These are phyloP conservation scores for Podaxis carcinomalis DNA, from an alignment of 768 basidiomycete genomes.

Conservation along the genomic window DNA sequence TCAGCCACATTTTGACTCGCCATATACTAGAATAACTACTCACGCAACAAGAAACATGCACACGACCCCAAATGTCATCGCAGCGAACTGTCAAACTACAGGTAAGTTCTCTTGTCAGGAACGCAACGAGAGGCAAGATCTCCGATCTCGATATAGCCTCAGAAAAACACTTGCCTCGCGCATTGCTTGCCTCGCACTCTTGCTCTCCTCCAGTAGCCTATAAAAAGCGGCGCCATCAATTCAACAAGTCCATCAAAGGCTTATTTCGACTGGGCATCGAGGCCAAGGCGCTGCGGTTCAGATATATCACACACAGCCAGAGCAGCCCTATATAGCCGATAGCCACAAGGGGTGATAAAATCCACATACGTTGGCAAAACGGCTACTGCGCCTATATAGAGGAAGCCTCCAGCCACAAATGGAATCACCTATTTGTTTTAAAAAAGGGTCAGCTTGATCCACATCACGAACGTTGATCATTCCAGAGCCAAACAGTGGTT, in stretches of 20 bases:
- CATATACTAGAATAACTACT: slow-evolving; percentile 31
- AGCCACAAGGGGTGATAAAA: neutral
- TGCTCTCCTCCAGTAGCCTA: slow-evolving; percentile 83
- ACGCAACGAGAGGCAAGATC: slow-evolving; percentile 1
- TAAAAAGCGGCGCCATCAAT: slow-evolving; percentile 14
- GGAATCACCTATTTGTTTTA: slow-evolving; percentile 66
- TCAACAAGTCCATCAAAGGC: slow-evolving; percentile 5
- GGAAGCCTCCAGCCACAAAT: slow-evolving; percentile 86
- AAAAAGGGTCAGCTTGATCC: slow-evolving; percentile 14
- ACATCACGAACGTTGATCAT: slow-evolving; percentile 15
- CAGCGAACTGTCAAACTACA: slow-evolving; percentile 63
- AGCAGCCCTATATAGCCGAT: neutral
- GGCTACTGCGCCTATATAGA: slow-evolving; percentile 92
- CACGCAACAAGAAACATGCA: slow-evolving; percentile 94
- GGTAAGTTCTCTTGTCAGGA: slow-evolving; percentile 5
- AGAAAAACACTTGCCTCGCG: slow-evolving; percentile 62
- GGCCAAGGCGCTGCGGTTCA: neutral
- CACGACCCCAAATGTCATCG: slow-evolving; percentile 85
- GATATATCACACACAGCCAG: neutral
- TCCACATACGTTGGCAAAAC: slow-evolving; percentile 80
- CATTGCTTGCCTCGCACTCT: slow-evolving; percentile 83
- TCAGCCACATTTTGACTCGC: neutral
- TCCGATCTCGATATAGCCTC: slow-evolving; percentile 9
- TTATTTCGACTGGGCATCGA: neutral
- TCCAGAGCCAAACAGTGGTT: neutral